Evolutionary conservation across 179 eudicot species (phyloP), one percentile per base, ranked within the genome.

Genomic region (Spinacia oleracea): DNA sequence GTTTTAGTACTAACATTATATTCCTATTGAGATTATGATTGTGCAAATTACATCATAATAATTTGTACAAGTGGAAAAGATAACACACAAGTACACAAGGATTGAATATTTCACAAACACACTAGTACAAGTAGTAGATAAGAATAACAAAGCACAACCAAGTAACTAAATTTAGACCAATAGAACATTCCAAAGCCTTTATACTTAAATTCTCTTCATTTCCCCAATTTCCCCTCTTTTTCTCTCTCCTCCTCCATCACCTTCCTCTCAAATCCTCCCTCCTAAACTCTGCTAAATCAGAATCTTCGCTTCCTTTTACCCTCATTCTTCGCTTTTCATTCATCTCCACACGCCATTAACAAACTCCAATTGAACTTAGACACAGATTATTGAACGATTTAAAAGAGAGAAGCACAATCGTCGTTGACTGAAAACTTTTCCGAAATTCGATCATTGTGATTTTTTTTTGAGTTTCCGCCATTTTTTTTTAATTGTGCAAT

Each of bases 251-350:
- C 55, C 63, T 25, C 14, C 64, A 25, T 78, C 70, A 40, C 55
- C 69, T 46, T 15, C 53, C 0, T 48, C 40, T 38, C 40, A 1
- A 38, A n/a, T n/a, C n/a, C n/a, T 38, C 40, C 10, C 46, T 72
- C 65, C 25, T 23, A 43, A 40, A 46, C 65, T 76, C 58, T 65
- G 65, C 51, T 55, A 9, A 55, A 6, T 73, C 31, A 53, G 83
- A 83, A 83, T 83, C 80, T 83, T 83, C 83, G 79, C 75, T 59
- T 40, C 70, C 76, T 77, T 82, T 67, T 70, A 48, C 63, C 65
- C 59, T 50, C 29, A 72, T 60, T 63, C 69, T 45, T 48, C 82
- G 55, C 72, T 74, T 38, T 74, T 53, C 71, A 32, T 75, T 64
- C 79, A 23, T 20, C 40, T 48, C 45, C 67, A 34, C 45, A 69